Percentiles rank a stretch among this genome's conserved stretches.
These are phyloP conservation scores for Paragyromitra xinjiangensis DNA, from an alignment of 495 filamentous ascomycete genomes.

Conservation along the genomic window DNA sequence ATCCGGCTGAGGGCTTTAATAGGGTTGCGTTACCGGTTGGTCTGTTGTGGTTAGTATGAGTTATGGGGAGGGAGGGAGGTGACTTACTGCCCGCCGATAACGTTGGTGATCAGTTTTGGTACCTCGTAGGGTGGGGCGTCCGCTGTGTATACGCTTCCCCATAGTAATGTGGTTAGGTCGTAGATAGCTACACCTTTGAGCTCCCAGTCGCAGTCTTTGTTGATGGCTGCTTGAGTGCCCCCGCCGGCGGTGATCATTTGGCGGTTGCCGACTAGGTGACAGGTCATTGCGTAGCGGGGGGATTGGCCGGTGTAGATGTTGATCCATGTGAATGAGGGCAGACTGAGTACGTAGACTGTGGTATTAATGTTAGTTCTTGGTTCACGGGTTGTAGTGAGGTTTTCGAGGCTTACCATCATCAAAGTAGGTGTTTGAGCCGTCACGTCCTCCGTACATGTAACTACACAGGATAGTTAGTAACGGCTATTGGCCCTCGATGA, in stretches of 20 bases:
- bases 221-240: slow-evolving; percentile 7
- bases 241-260: slow-evolving; percentile 55
- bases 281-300: slow-evolving; percentile 52
- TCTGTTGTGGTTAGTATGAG: slow-evolving; percentile 23
- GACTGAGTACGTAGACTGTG: slow-evolving; percentile 64
- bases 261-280: slow-evolving; percentile 48
- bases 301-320: slow-evolving; percentile 25
- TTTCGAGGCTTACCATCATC: slow-evolving; percentile 57
- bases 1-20: slow-evolving; percentile 10
- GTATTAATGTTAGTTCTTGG: background rate
- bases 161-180: slow-evolving; percentile 28
- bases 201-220: slow-evolving; percentile 45
- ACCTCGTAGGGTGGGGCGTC: slow-evolving; percentile 37
- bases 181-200: slow-evolving; percentile 34
- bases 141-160: slow-evolving; percentile 11
- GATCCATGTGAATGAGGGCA: slow-evolving; percentile 68
- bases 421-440: slow-evolving; percentile 54
- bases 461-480: slow-evolving; percentile 20
- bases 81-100: slow-evolving; percentile 45
- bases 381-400: background rate
- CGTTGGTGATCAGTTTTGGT: slow-evolving; percentile 4
- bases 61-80: background rate
- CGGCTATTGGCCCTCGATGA: background rate
- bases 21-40: slow-evolving; percentile 22
- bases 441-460: slow-evolving; percentile 51